Percentiles rank a stretch among this genome's conserved stretches.
phyloP scores from a whole-genome alignment of 768 basidiomycete species.

The Sporobolomyces phaffii region DNA sequence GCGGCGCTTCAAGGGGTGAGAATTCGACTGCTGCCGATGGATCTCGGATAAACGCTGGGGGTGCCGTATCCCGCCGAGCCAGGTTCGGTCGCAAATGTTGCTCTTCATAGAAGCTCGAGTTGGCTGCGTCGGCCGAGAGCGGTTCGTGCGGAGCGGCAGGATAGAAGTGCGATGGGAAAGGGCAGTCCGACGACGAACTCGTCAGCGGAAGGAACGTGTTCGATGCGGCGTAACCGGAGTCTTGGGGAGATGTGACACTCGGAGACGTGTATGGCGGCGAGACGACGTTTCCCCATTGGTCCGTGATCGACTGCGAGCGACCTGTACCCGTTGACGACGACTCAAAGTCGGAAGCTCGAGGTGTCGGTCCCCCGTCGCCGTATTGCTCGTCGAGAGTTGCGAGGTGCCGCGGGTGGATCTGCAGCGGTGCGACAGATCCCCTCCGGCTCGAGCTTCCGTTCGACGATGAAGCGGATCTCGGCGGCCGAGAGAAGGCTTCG shows the following conservation, averaged over 20 bases:
- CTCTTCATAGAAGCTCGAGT: neutral
- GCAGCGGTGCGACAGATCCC: neutral
- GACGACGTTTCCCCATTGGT: constrained; percentile 9
- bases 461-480: constrained; percentile 8
- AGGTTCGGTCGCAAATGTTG: neutral
- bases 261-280: constrained; percentile 1
- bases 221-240: constrained; percentile 15
- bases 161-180: too few species aligned
- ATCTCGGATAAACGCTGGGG: neutral
- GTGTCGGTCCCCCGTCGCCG: constrained; percentile 7
- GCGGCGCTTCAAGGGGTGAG: neutral
- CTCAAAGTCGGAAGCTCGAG: neutral
- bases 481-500: neutral
- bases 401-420: constrained; percentile 25
- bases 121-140: neutral
- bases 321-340: neutral
- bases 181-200: neutral
- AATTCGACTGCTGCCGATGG: neutral
- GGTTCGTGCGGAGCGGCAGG: too few species aligned
- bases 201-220: neutral
- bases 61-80: constrained; percentile 3
- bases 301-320: neutral
- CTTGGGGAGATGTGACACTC: constrained; percentile 3
- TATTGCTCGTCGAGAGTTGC: constrained; percentile 24
- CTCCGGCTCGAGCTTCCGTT: neutral